A percentile compares a stretch with the other conserved stretches of the same genome.
phyloP scores from a whole-genome alignment of 768 basidiomycete species.

The Collybia mongolica region DNA sequence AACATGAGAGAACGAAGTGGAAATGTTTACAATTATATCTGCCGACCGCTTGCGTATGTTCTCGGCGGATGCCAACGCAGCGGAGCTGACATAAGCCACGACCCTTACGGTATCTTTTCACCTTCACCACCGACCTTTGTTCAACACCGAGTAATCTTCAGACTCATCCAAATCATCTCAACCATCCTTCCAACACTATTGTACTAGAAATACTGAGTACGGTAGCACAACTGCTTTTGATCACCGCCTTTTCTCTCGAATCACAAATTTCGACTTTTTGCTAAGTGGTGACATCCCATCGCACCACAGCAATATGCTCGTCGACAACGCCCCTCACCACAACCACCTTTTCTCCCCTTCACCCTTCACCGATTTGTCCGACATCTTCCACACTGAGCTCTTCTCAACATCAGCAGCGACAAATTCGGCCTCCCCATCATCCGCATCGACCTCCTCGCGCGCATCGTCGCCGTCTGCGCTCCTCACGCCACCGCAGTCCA shows the following conservation, averaged over 20 bases:
- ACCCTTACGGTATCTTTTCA: too few species aligned
- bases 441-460: conserved; percentile 36
- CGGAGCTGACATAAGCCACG: too few species aligned
- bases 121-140: too few species aligned
- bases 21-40: too few species aligned
- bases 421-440: conserved; percentile 22
- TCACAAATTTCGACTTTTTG: too few species aligned
- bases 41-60: too few species aligned
- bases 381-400: conserved; percentile 69
- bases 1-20: too few species aligned
- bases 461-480: conserved; percentile 41
- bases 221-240: neutral
- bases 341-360: conserved; percentile 19
- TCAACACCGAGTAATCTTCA: too few species aligned
- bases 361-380: conserved; percentile 43
- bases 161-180: too few species aligned
- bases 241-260: neutral
- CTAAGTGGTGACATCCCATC: too few species aligned
- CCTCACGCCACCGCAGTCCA: conserved; percentile 45
- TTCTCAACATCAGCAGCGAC: conserved; percentile 27
- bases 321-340: conserved; percentile 35
- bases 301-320: conserved; percentile 29
- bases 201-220: neutral
- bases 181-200: too few species aligned
- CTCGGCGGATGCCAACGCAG: too few species aligned